A percentile compares a stretch with the other conserved stretches of the same genome.
Conservation (phyloP, 441 rosid species). For the Pelargonium australe region DNA sequence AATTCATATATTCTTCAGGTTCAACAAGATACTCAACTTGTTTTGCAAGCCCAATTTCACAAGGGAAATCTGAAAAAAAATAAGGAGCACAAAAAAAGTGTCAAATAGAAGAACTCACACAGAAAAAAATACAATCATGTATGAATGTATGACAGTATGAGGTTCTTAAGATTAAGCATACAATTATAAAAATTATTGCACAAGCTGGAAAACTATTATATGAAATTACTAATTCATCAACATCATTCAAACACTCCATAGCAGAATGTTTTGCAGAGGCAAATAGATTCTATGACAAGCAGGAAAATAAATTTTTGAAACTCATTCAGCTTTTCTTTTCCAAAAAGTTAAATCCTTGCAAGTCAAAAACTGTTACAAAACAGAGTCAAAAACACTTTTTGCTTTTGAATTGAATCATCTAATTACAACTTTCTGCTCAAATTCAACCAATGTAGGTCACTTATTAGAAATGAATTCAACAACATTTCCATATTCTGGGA, state of each 20-base stretch:
- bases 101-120: constrained; percentile 15
- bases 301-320: neutral
- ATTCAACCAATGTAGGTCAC: neutral
- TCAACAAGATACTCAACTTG: constrained; percentile 46
- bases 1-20: constrained; percentile 43
- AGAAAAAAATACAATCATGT: neutral
- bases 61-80: constrained; percentile 54
- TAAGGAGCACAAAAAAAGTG: constrained; percentile 9
- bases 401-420: neutral
- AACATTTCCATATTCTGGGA: neutral
- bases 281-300: neutral
- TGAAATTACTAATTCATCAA: neutral
- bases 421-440: neutral
- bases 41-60: constrained; percentile 45
- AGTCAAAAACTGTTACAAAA: neutral
- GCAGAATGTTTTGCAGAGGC: neutral
- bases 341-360: neutral
- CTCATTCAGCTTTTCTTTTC: neutral
- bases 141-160: neutral
- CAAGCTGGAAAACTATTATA: neutral
- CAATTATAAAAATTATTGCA: too few relatives aligned
- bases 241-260: neutral
- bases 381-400: neutral
- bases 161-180: neutral
- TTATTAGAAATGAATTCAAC: neutral